Conservation (phyloP, 352 stramenopile genomes). For the Phytopythium aichiense region DNA sequence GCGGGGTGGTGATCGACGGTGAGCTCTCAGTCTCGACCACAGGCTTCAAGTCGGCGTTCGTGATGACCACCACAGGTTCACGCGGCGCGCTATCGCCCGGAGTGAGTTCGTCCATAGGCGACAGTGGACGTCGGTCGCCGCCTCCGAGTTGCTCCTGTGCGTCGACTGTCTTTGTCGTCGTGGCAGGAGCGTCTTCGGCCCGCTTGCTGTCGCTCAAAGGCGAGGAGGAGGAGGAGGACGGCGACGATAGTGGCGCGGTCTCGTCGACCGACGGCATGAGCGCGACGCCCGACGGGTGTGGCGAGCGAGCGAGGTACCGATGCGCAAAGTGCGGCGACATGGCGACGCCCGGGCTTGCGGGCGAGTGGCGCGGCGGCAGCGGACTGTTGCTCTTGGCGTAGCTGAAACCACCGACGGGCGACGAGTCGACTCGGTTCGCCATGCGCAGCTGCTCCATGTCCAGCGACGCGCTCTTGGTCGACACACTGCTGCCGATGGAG, state of each 20-base stretch:
- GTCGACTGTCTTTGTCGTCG: not conserved
- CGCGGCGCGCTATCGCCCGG: not conserved
- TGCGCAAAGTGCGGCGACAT: not conserved
- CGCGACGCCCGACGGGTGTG: constrained; percentile 18
- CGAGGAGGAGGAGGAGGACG: not conserved
- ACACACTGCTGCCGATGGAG: constrained; percentile 30
- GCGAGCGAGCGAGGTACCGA: constrained; percentile 1
- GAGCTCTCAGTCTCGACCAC: not conserved
- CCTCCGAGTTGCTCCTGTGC: not conserved
- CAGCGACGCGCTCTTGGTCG: constrained; percentile 2
- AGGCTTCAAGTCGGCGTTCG: not conserved
- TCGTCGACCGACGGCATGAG: constrained; percentile 80
- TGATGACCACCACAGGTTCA: not conserved
- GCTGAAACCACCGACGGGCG: not conserved
- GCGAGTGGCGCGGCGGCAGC: constrained; percentile 1
- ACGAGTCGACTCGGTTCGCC: constrained; percentile 4
- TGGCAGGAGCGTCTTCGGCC: not conserved
- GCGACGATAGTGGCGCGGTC: constrained; percentile 29
- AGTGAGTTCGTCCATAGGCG: not conserved
- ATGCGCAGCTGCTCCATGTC: constrained; percentile 5
- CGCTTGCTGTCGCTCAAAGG: not conserved
- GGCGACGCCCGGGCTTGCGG: not conserved
- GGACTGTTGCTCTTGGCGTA: constrained; percentile 3
- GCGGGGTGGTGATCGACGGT: not conserved
- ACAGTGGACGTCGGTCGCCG: not conserved